These are phyloP conservation scores for Zymoseptoria brevis DNA, from an alignment of 2,329 filamentous ascomycete genomes.

Conservation along the genomic window DNA sequence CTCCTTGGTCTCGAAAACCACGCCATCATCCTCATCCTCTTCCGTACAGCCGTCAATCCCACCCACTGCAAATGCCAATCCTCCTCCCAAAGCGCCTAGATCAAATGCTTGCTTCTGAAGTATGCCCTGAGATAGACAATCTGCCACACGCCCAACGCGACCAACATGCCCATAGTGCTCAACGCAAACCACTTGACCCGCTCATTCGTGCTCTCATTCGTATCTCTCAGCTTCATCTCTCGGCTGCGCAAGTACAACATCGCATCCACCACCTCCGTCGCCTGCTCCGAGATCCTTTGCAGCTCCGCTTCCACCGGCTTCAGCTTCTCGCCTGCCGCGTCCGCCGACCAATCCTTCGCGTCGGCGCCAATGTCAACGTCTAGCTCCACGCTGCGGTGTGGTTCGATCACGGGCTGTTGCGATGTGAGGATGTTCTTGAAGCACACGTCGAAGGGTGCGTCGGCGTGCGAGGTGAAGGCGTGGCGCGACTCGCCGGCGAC, in stretches of 20 bases:
- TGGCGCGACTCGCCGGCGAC: conserved; percentile 85
- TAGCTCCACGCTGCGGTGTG: conserved; percentile 70
- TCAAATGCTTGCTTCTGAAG: conserved; percentile 66
- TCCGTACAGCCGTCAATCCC: background rate
- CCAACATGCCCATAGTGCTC: conserved; percentile 81
- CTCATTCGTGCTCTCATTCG: conserved; percentile 98
- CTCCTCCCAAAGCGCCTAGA: conserved; percentile 27
- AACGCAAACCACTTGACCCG: conserved; percentile 98
- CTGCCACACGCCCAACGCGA: conserved; percentile 91
- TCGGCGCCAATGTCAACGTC: conserved; percentile 95
- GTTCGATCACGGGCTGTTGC: conserved; percentile 35
- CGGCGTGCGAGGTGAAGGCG: conserved; percentile 85
- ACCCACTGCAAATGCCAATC: background rate
- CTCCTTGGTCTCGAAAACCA: background rate
- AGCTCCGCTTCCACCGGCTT: conserved; percentile 95
- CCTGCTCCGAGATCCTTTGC: conserved; percentile 83
- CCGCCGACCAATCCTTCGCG: conserved; percentile 95
- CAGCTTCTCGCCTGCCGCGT: conserved; percentile 93
- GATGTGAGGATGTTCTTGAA: conserved; percentile 72
- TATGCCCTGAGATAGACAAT: conserved; percentile 95
- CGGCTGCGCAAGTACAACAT: conserved; percentile 90
- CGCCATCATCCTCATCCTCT: background rate
- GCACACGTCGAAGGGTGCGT: conserved; percentile 92
- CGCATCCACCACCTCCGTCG: conserved; percentile 78
- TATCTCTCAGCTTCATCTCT: conserved; percentile 94